Evolutionary conservation across 257 asterid genomes (phyloP).

Genomic region (Striga asiatica): DNA sequence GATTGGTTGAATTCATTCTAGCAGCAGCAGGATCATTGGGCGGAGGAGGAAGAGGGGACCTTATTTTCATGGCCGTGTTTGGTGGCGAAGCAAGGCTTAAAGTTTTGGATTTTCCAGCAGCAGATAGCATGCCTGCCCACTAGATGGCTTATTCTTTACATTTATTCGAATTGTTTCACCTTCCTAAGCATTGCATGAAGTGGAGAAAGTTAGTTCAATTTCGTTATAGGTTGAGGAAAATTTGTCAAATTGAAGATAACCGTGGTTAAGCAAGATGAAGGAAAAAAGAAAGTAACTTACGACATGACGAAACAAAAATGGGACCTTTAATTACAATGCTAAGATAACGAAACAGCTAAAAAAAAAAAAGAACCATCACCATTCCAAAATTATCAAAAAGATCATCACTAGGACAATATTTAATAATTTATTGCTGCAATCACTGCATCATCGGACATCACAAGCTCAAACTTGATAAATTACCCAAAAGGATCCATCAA

Average conservation of each 20-base stretch:
- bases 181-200: slow-evolving; percentile 41
- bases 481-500: too few relatives aligned
- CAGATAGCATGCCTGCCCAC: slow-evolving; percentile 91
- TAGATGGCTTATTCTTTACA: slow-evolving; percentile 69
- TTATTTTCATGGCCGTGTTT: slow-evolving; percentile 46
- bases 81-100: slow-evolving; percentile 79
- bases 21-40: slow-evolving; percentile 42
- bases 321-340: too few relatives aligned
- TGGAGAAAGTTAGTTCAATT: background rate
- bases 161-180: slow-evolving; percentile 92
- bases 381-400: too few relatives aligned
- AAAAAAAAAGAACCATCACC: too few relatives aligned
- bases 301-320: background rate
- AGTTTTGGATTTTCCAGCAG: slow-evolving; percentile 54
- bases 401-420: too few relatives aligned
- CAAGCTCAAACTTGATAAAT: too few relatives aligned
- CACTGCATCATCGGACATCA: too few relatives aligned
- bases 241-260: background rate
- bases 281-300: background rate
- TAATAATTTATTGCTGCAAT: too few relatives aligned
- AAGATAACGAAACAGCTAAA: too few relatives aligned
- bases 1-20: slow-evolving; percentile 29
- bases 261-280: background rate
- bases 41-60: slow-evolving; percentile 96
- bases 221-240: background rate